Conservation (phyloP, 2,329 filamentous ascomycete genomes). For the Plectosphaerella cucumerina region DNA sequence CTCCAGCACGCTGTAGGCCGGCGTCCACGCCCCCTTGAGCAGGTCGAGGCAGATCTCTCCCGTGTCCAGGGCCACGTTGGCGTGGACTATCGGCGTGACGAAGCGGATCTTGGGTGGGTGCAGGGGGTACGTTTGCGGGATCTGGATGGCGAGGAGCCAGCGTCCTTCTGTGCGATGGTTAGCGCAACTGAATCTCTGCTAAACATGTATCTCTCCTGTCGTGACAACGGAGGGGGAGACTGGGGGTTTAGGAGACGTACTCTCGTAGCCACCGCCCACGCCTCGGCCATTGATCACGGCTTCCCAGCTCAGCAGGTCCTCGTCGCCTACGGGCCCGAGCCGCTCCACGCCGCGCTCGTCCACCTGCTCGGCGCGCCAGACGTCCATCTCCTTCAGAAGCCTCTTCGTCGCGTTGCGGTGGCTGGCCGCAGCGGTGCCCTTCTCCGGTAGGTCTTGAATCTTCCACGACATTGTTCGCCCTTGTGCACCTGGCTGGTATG, state of each 20-base stretch:
- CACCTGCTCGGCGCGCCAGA: slow-evolving; percentile 44
- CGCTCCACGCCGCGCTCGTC: slow-evolving; percentile 54
- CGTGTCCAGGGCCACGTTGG: slow-evolving; percentile 66
- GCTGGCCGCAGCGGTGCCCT: slow-evolving; percentile 11
- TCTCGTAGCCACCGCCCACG: slow-evolving; percentile 52
- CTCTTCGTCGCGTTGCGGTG: slow-evolving; percentile 42
- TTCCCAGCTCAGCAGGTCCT: slow-evolving; percentile 55
- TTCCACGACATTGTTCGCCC: slow-evolving; percentile 11
- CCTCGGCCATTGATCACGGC: slow-evolving; percentile 57
- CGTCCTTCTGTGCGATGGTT: slow-evolving; percentile 51
- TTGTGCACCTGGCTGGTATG: not conserved
- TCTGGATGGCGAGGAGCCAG: slow-evolving; percentile 75
- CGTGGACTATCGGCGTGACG: slow-evolving; percentile 78
- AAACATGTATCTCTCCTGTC: not conserved
- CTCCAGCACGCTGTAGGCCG: slow-evolving; percentile 75
- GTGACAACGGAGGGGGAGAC: not conserved
- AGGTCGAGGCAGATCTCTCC: slow-evolving; percentile 95
- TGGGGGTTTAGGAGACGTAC: slow-evolving; percentile 30
- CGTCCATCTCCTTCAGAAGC: slow-evolving; percentile 54
- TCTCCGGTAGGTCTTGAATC: slow-evolving; percentile 13
- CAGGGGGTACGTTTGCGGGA: slow-evolving; percentile 77
- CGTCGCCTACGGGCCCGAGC: slow-evolving; percentile 49
- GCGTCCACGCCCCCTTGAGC: slow-evolving; percentile 74
- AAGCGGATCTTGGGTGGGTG: slow-evolving; percentile 75
- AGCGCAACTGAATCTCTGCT: too few relatives aligned